Evolutionary conservation across 139 green algal genomes (phyloP), one percentile per base, ranked within the genome.

Genomic region (Chlorella ohadii): DNA sequence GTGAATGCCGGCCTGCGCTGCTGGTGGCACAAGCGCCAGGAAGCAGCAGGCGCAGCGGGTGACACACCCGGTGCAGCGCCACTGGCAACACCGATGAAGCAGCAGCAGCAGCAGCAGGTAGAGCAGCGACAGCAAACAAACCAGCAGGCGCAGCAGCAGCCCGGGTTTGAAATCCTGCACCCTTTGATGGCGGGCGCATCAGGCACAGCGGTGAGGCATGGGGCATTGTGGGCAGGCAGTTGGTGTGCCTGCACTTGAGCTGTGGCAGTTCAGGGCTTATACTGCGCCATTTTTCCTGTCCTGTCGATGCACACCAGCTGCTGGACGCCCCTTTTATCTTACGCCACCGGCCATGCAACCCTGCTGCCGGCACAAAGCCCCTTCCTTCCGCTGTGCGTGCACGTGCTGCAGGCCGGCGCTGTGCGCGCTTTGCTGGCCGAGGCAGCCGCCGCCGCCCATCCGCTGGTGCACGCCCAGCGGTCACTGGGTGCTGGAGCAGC

Each of bases 11-110:
- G 74, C 20, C 47, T 81, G 34, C 74, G 55, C 11, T 67, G 33
- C 74, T 81, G 74, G 74, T 81, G 74, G 74, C 74, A 56, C 55
- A 57, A 51, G 17, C 74, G 74, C 20, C 74, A 81, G 74, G 12
- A 3, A 4, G 51, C 51, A 23, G 51, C 55, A 27, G 22, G 20
- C 28, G 11, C 51, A 34, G 39, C 39, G 1, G 1, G 41, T 0
- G 41, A 15, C 0, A 11, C 68, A 39, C 12, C 27, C 27, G 11
- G 13, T 1, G 31, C 64, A 71, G 3, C 51, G 22, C 51, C 12
- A 22, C 9, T 23, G 11, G 51, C 17, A 28, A 16, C 12, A 11
- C 39, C 19, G 25, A 23, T 33, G 73, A 31, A 80, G 22, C 33
- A 38, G 47, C 73, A 80, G 55, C 31, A 27, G 73, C 73, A 55